A percentile compares a stretch with the other conserved stretches of the same genome.
Evolutionary conservation across 169 alveolate genomes (phyloP).

Genomic region (Plasmodium vivax): DNA sequence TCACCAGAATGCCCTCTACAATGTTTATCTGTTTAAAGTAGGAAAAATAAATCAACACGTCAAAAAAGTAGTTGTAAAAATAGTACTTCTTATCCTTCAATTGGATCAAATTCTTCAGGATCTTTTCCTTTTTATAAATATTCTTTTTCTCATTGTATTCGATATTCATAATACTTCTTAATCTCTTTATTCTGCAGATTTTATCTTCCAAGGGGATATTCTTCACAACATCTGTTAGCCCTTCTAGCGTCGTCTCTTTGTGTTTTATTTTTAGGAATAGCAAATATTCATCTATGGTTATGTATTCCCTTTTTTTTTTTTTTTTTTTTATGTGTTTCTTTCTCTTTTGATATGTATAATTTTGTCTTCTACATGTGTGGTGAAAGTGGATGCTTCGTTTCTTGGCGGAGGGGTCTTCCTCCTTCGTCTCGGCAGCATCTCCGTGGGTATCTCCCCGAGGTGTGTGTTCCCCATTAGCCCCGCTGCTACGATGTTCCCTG

Average conservation of each 20-base stretch:
- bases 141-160: constrained; percentile 46
- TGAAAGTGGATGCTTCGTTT: background rate
- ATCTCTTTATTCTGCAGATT: constrained; percentile 32
- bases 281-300: constrained; percentile 60
- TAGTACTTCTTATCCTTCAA: constrained; percentile 48
- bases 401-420: background rate
- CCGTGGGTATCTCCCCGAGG: background rate
- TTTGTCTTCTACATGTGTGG: background rate
- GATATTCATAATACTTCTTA: constrained; percentile 28
- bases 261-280: constrained; percentile 67
- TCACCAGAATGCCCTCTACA: constrained; percentile 49
- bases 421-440: background rate
- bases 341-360: background rate
- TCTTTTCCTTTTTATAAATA: constrained; percentile 45
- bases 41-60: constrained; percentile 68
- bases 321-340: background rate
- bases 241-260: constrained; percentile 24
- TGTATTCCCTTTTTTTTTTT: constrained; percentile 5
- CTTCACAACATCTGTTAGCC: constrained; percentile 8
- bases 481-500: background rate
- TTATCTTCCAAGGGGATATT: constrained; percentile 22
- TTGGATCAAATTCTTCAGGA: constrained; percentile 15
- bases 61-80: constrained; percentile 67
- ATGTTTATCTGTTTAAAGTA: constrained; percentile 62
- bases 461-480: background rate